Conservation (phyloP, 2,329 filamentous ascomycete species). For the Colletotrichum destructivum region DNA sequence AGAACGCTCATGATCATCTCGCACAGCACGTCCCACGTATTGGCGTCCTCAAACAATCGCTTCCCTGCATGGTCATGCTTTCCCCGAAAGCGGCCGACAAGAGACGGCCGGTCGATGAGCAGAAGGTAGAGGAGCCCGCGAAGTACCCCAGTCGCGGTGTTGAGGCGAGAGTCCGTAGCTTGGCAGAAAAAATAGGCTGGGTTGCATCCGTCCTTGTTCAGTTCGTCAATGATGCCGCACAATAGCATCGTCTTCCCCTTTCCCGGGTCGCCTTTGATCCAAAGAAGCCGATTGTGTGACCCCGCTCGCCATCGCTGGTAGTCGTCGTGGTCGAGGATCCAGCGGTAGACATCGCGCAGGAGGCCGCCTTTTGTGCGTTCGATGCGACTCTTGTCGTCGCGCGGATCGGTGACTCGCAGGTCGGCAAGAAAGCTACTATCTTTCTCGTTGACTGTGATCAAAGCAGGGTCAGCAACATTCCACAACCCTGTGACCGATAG, state of each 20-base stretch:
- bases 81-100: conserved; percentile 26
- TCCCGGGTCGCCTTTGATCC: conserved; percentile 56
- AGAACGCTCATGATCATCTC: conserved; percentile 58
- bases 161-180: conserved; percentile 53
- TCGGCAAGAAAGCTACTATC: not conserved
- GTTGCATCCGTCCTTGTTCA: conserved; percentile 30
- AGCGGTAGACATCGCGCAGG: conserved; percentile 50
- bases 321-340: conserved; percentile 51
- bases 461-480: too few species aligned
- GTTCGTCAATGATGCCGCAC: conserved; percentile 55
- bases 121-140: conserved; percentile 61
- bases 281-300: conserved; percentile 48
- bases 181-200: conserved; percentile 62
- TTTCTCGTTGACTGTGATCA: too few species aligned
- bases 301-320: conserved; percentile 48
- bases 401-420: conserved; percentile 48
- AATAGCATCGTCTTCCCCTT: conserved; percentile 63
- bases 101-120: conserved; percentile 29
- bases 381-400: conserved; percentile 54
- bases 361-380: conserved; percentile 53
- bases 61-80: conserved; percentile 46
- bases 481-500: too few species aligned
- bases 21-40: conserved; percentile 51
- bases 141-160: conserved; percentile 57
- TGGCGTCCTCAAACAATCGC: conserved; percentile 54